Evolutionary conservation across 140 eudicot species (phyloP).

Genomic region (Bidens hawaiensis): DNA sequence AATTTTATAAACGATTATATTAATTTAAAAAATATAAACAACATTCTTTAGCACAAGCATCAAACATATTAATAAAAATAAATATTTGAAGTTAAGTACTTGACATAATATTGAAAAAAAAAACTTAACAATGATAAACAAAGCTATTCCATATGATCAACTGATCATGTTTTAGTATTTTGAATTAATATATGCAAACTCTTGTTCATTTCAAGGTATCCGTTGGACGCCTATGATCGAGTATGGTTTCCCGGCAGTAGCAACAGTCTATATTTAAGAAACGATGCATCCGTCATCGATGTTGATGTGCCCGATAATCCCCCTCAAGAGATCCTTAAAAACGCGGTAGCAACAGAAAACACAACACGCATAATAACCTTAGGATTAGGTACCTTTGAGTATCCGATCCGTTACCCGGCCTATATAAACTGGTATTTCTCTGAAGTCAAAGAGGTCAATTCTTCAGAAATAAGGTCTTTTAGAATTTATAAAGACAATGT

Average conservation of each 20-base stretch:
- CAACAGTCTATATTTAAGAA: slow-evolving; percentile 3
- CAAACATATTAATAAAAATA: too few relatives aligned
- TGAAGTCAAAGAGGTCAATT: slow-evolving; percentile 31
- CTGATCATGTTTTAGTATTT: not conserved
- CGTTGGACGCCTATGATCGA: slow-evolving; percentile 51
- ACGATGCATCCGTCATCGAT: slow-evolving; percentile 12
- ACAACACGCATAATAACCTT: slow-evolving; percentile 3
- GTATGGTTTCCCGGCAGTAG: slow-evolving; percentile 25
- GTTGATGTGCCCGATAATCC: slow-evolving; percentile 22
- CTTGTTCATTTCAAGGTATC: slow-evolving; percentile 23
- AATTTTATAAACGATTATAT: too few relatives aligned
- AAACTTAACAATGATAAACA: too few relatives aligned
- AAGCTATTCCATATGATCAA: too few relatives aligned
- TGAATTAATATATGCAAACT: not conserved
- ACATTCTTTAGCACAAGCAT: too few relatives aligned
- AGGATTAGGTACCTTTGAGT: not conserved
- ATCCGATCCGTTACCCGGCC: slow-evolving; percentile 9
- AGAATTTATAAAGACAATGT: slow-evolving; percentile 15
- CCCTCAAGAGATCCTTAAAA: slow-evolving; percentile 39
- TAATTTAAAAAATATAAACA: too few relatives aligned
- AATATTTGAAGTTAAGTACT: too few relatives aligned
- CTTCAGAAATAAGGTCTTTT: slow-evolving; percentile 39
- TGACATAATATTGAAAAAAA: too few relatives aligned
- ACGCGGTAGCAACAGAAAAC: slow-evolving; percentile 26
- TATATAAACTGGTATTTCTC: slow-evolving; percentile 47